These are phyloP conservation scores for Penicillium egyptiacum DNA, from an alignment of 495 filamentous ascomycete species.

Conservation along the genomic window DNA sequence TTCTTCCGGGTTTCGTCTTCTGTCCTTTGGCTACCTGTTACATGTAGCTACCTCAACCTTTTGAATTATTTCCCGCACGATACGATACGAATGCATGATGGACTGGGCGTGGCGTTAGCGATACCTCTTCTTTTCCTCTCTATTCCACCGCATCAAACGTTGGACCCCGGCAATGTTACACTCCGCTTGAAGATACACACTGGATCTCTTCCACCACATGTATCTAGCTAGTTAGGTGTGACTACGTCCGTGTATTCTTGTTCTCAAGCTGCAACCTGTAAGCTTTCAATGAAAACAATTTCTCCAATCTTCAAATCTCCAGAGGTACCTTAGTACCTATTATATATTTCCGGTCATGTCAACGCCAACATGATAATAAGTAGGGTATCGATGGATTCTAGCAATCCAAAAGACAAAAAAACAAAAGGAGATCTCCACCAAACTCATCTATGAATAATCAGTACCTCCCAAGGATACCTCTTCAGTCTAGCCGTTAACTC, in stretches of 20 bases:
- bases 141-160: not conserved
- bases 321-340: not conserved
- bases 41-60: not conserved
- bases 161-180: not conserved
- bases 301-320: not conserved
- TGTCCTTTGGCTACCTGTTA: slow-evolving; percentile 5
- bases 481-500: slow-evolving; percentile 54
- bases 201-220: slow-evolving; percentile 2
- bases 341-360: not conserved
- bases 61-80: slow-evolving; percentile 10
- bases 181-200: not conserved
- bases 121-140: slow-evolving; percentile 15
- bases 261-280: not conserved
- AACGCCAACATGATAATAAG: not conserved
- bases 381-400: slow-evolving; percentile 17
- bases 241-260: slow-evolving; percentile 3
- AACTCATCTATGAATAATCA: slow-evolving; percentile 57
- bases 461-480: slow-evolving; percentile 48
- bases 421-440: not conserved
- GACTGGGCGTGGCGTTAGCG: slow-evolving; percentile 23
- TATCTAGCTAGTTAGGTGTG: not conserved
- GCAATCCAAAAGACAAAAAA: slow-evolving; percentile 6
- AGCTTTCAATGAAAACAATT: not conserved
- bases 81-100: slow-evolving; percentile 27
- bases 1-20: slow-evolving; percentile 1